Evolutionary conservation across 2,329 filamentous ascomycete genomes (phyloP), one percentile per base, ranked within the genome.

Genomic region (Tolypocladium pustulatum): DNA sequence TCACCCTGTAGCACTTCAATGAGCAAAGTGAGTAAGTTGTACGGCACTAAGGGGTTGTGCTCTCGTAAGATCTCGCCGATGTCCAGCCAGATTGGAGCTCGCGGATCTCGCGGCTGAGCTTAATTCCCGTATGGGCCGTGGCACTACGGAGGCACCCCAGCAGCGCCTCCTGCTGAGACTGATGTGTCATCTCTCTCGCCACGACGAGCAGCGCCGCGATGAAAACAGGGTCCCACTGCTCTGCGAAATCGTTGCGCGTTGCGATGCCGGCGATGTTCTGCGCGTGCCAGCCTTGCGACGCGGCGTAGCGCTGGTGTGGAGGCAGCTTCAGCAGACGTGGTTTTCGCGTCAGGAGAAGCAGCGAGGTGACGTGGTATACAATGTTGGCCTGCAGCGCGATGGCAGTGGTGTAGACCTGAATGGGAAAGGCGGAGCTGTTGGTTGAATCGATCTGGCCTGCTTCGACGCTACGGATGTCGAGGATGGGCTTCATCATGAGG

Each of bases 91-190:
- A 10, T 32, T 51, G 46, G 8, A 51, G 46, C 46, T 51, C 46
- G 46, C 17, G 15, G 8, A 32, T 32, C 27, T 51, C 46, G 15
- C 46, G 46, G 8, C 46, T 27, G 7, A 51, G 46, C 46, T 51
- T 51, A 27, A 51, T 49, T 6, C 46, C 46, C 7, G 46, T 51
- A 5, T 15, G 20, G 15, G 46, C 46, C 27, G 46, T 51, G 27
- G 32, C 9, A 17, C 27, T 17, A 32, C 46, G 46, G 36, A 67
- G 57, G 54, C 65, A 65, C n/a, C 54, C 57, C 27, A 63, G 37
- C 30, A 68, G 53, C 25, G 64, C 60, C 6, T 60, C 54, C 51
- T 69, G 68, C 53, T 69, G 68, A 9, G 67, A 65, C n/a, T 57
- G 37, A 56, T 69, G 66, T 37, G 66, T 68, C 61, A 68, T 49